Base-by-base conservation (phyloP, 352 stramenopile species). In the Globisporangium splendens region DNA sequence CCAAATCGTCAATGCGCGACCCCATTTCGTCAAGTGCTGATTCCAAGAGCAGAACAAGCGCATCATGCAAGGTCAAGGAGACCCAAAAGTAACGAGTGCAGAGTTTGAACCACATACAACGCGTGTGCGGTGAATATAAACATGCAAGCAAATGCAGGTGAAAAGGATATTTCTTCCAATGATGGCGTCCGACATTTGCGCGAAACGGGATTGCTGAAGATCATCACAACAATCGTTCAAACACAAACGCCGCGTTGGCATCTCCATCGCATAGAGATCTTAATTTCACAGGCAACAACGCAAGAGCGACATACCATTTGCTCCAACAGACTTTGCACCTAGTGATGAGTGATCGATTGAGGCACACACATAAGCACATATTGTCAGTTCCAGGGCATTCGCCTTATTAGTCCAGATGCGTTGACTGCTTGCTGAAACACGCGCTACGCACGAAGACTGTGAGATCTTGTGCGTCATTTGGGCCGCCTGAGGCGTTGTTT, bases 21-120 rank as follows among this genome's bases (percentile, higher is more conserved):
- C 93, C 92, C 93, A 98, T 98, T 63, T 98, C 90, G 65, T 98
- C 93, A 63, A 98, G 71, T 84, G 48, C 33, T 69, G 13, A 38
- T n/a, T 3, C 48, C 53, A 31, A 65, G 65, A 75, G 54, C 70
- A 54, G 5, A 77, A 50, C 24, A 56, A n/a, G 24, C 28, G 7
- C 22, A 24, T 22, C 4, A 58, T 8, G 48, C 44, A 38, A 46
- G 59, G 73, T 79, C 53, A 79, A 83, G 70, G 73, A 74, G 63
- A 70, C 47, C 33, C 48, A n/a, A n/a, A n/a, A n/a, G n/a, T n/a
- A n/a, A n/a, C n/a, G n/a, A n/a, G n/a, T n/a, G n/a, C n/a, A n/a
- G n/a, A n/a, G n/a, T n/a, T n/a, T n/a, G n/a, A n/a, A n/a, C n/a
- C n/a, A n/a, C n/a, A n/a, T n/a, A n/a, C n/a, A n/a, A n/a, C n/a